Evolutionary conservation across 371 early-diverging fungal genomes (phyloP).

Genomic region (Apophysomyces elegans): DNA sequence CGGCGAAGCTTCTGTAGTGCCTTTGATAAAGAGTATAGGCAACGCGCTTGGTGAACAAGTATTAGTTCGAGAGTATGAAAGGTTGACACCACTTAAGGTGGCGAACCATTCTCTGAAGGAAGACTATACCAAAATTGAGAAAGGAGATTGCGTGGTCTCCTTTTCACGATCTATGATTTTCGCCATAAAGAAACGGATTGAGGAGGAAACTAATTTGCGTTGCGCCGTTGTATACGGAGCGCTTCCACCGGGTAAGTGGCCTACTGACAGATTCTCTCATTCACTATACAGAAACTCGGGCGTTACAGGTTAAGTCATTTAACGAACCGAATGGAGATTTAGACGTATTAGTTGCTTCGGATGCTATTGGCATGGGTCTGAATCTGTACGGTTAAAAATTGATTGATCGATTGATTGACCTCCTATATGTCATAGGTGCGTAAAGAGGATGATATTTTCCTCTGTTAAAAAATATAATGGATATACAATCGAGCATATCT

Average conservation of each 20-base stretch:
- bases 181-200: constrained; percentile 73
- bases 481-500: constrained; percentile 43
- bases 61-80: constrained; percentile 75
- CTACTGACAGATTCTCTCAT: neutral
- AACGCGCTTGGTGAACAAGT: constrained; percentile 80
- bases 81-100: constrained; percentile 76
- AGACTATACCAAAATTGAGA: constrained; percentile 59
- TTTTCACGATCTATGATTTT: constrained; percentile 88
- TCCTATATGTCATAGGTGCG: constrained; percentile 58
- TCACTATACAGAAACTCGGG: constrained; percentile 71
- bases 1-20: constrained; percentile 89
- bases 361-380: constrained; percentile 98
- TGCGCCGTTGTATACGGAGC: constrained; percentile 95
- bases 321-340: constrained; percentile 83
- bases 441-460: constrained; percentile 86
- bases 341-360: constrained; percentile 94
- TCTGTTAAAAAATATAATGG: constrained; percentile 84
- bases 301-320: constrained; percentile 88
- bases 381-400: constrained; percentile 69
- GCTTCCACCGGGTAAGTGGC: constrained; percentile 78
- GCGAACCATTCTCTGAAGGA: constrained; percentile 54
- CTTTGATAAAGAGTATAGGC: constrained; percentile 75
- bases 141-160: constrained; percentile 90
- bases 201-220: constrained; percentile 69
- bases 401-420: neutral